Base-by-base conservation (phyloP, 805 yeast genomes). In the Pichia thaimueangensis region DNA sequence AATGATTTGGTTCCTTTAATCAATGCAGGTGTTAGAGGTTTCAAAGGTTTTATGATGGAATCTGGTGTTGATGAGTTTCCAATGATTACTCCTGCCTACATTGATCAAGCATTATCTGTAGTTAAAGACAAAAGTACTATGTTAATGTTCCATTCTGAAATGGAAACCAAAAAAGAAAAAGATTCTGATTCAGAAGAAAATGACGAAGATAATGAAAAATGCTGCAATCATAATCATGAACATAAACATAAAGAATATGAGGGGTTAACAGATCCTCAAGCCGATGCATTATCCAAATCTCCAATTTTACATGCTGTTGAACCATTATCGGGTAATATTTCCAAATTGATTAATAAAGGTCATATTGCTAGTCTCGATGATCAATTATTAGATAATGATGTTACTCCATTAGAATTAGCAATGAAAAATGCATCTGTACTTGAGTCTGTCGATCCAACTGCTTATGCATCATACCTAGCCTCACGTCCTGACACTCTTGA, bases 31-130 rank as follows among this genome's bases (percentile, higher is more conserved):
- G 96, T 91, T 6, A 71, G 96, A 34, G 97, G 97, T 1, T 89
- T 89, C 68, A 89, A 89, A 60, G 93, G 95, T 25, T 91, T 89
- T 54, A 63, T 91, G 65, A 87, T 89, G 56, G 95, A 89, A 51
- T 82, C 93, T 34, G 96, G 97, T n/a, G 97, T 91, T 17, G 95
- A 87, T 40, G 97, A 89, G 62, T 89, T 91, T 60, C 97, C 97
- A 2, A 86, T 83, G 50, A 82, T 89, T 41, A 71, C 69, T 30
- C 74, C 82, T 16, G 58, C 58, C 2, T 81, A 87, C 57, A 82
- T 91, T 36, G 68, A 72, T 31, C 57, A 68, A 42, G 96, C 94
- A 7, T 73, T 91, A 76, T 59, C 69, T 16, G 60, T 53, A 12
- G 82, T 89, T 2, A 68, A 80, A 41, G 82, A 75, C 5, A 62